Evolutionary conservation across 2,329 filamentous ascomycete genomes (phyloP), one percentile per base, ranked within the genome.

Genomic region (Ceratocystis cubensis): DNA sequence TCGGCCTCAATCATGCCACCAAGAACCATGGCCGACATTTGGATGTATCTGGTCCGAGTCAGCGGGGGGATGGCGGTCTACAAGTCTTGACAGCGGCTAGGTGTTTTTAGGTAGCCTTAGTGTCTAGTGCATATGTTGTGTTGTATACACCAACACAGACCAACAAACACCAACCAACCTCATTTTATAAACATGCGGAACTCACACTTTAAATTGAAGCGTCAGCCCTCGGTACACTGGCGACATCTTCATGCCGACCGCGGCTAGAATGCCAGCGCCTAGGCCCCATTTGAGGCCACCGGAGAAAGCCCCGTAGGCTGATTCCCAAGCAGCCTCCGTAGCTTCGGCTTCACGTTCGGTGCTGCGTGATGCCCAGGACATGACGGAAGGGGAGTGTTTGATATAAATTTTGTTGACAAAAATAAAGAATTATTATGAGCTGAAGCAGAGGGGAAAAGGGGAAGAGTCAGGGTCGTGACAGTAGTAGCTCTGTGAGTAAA

Each of bases 21-120:
- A 44, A 90, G 72, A n/a, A 88, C 86, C 88, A 92, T 92, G 68
- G 85, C 86, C n/a, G 86, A 89, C 87, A 91, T 90, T 74, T 91
- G 88, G 17, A 92, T 78, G 73, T 90, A 93, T 37, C 89, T 92
- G 25, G 62, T 17, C 46, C 37, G 25, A n/a, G 61, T 68, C 62
- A 65, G 63, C 50, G 28, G 41, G 25, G n/a, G 28, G 28, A 17
- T 37, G 13, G 20, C 45, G 61, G 53, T 61, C 41, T 20, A 45
- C 15, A 63, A 45, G 17, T 50, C 10, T 22, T 10, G 22, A 13
- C 37, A 15, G 37, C 13, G 37, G 37, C 13, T 41, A 5, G 10
- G 37, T 41, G 37, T 41, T 41, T 41, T 41, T 41, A 13, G 37
- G 37, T 41, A 15, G 30, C 30, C 30, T 33, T 33, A 6, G 30